A percentile compares a stretch with the other conserved stretches of the same genome.
These are phyloP conservation scores for Coniochaeta pulveracea DNA, from an alignment of 2,329 filamentous ascomycete species.

Conservation along the genomic window DNA sequence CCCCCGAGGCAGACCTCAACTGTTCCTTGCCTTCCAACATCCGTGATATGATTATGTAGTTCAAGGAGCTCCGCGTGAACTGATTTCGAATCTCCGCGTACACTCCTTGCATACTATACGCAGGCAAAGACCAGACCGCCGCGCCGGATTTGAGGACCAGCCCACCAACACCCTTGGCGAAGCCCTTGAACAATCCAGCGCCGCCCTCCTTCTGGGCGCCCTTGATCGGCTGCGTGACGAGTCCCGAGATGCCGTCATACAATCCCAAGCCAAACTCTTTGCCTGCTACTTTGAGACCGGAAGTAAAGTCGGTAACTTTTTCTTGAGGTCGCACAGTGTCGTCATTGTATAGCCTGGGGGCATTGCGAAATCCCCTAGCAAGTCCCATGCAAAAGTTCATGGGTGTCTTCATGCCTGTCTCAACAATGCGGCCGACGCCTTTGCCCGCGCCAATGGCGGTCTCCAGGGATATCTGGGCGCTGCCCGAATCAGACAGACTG, in stretches of 20 bases:
- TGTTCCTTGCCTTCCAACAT: constrained; percentile 67
- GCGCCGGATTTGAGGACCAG: constrained; percentile 73
- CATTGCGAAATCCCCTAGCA: constrained; percentile 80
- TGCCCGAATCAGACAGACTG: too few relatives aligned
- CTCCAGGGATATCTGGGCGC: constrained; percentile 29
- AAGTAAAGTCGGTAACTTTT: constrained; percentile 66
- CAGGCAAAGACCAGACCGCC: constrained; percentile 61
- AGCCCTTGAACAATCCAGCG: constrained; percentile 60
- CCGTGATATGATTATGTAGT: constrained; percentile 69
- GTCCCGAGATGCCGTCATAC: constrained; percentile 70
- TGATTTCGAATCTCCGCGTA: constrained; percentile 65
- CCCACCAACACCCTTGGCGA: constrained; percentile 76
- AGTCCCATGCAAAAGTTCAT: constrained; percentile 77
- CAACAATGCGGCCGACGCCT: constrained; percentile 60
- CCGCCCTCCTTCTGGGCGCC: constrained; percentile 38
- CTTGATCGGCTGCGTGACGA: constrained; percentile 66
- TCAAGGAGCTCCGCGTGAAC: constrained; percentile 60
- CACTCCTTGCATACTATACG: constrained; percentile 73
- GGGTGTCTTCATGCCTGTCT: constrained; percentile 65
- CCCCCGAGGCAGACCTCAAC: constrained; percentile 35
- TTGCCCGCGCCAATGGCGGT: constrained; percentile 54
- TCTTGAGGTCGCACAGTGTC: constrained; percentile 67
- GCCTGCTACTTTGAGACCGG: constrained; percentile 65
- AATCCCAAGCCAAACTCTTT: constrained; percentile 70
- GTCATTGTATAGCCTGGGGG: constrained; percentile 76